These are phyloP conservation scores for Pythium phragmiticola DNA, from an alignment of 352 stramenopile species.

Conservation along the genomic window DNA sequence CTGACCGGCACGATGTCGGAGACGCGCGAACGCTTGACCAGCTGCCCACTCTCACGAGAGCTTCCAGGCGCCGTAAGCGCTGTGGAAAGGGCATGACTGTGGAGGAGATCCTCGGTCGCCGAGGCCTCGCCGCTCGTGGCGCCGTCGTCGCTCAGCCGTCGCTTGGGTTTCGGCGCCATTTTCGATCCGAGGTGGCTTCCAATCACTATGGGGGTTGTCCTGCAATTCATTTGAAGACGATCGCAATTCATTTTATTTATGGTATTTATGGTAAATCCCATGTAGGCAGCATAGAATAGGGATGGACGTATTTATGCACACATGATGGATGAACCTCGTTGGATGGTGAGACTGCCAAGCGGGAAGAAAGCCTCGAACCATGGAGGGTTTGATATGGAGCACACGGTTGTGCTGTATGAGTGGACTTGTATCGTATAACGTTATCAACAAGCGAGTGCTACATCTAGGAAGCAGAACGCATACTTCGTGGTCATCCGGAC, in stretches of 20 bases:
- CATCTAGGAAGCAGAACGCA: too few relatives aligned
- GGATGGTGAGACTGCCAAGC: not conserved
- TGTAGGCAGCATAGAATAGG: not conserved
- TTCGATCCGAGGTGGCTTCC: not conserved
- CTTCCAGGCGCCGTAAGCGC: constrained; percentile 29
- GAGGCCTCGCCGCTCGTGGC: constrained; percentile 11
- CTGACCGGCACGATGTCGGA: constrained; percentile 76
- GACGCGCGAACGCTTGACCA: constrained; percentile 67
- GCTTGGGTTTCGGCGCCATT: constrained; percentile 5
- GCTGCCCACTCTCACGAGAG: constrained; percentile 25
- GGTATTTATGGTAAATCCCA: not conserved
- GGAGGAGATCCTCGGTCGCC: constrained; percentile 1
- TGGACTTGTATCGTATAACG: too few relatives aligned
- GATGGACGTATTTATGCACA: not conserved
- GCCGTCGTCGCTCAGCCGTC: constrained; percentile 5
- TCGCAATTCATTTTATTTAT: not conserved
- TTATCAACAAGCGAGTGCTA: too few relatives aligned
- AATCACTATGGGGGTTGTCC: not conserved
- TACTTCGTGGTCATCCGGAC: too few relatives aligned
- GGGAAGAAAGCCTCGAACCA: too few relatives aligned
- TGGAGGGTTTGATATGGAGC: too few relatives aligned
- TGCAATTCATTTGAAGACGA: not conserved
- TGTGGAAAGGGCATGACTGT: not conserved
- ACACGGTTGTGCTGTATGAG: too few relatives aligned
- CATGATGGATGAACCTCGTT: not conserved